Evolutionary conservation across 2,329 filamentous ascomycete genomes (phyloP).

Genomic region (Ceratocystis papillata): DNA sequence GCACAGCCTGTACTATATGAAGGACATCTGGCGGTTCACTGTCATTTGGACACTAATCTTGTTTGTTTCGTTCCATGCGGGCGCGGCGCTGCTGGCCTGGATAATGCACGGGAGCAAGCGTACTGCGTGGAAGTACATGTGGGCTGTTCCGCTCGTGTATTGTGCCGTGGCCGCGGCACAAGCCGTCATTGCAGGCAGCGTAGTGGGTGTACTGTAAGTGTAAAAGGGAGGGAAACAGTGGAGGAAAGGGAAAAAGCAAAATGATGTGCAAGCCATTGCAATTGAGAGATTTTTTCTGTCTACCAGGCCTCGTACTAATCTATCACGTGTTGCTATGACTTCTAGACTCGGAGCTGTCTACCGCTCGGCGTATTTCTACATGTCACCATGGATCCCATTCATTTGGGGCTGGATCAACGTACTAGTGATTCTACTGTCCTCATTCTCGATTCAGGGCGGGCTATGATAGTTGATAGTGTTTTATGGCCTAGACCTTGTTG

Average conservation of each 20-base stretch:
- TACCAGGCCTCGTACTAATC: background rate
- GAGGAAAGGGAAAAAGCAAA: background rate
- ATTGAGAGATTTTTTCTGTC: no score
- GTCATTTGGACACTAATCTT: slow-evolving; percentile 76
- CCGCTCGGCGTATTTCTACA: slow-evolving; percentile 68
- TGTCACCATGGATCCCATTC: slow-evolving; percentile 92
- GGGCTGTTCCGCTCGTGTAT: slow-evolving; percentile 63
- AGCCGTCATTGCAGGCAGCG: slow-evolving; percentile 66
- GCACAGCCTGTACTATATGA: slow-evolving; percentile 58
- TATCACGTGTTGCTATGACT: background rate
- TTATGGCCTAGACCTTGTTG: background rate
- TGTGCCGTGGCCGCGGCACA: slow-evolving; percentile 61
- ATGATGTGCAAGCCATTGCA: no score
- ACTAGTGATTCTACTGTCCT: slow-evolving; percentile 70
- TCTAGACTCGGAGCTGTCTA: slow-evolving; percentile 67
- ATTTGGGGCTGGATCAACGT: slow-evolving; percentile 81
- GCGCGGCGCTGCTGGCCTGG: slow-evolving; percentile 60
- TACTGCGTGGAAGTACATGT: slow-evolving; percentile 51
- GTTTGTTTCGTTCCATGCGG: slow-evolving; percentile 63
- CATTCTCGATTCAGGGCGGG: slow-evolving; percentile 85
- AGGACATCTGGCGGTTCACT: slow-evolving; percentile 80
- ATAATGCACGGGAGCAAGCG: slow-evolving; percentile 55
- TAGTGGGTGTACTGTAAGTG: slow-evolving; percentile 68
- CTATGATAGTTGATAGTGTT: slow-evolving; percentile 41
- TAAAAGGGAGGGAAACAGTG: background rate